phyloP scores from a whole-genome alignment of 331 rosid species.

The Quercus lobata region DNA sequence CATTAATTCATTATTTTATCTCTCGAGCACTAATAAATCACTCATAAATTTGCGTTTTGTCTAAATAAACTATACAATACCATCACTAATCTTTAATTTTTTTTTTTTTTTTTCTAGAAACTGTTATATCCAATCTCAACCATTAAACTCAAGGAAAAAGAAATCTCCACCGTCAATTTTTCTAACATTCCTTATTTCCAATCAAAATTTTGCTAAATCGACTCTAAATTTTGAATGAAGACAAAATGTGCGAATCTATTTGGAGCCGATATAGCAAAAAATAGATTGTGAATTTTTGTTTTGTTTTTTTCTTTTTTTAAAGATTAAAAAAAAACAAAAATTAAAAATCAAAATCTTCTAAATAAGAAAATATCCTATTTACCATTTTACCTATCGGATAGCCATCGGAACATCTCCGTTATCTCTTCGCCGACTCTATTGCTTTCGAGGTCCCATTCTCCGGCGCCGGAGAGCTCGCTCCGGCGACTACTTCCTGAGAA shows the following conservation, averaged over 20 bases:
- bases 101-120: neutral
- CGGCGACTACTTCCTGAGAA: conserved; percentile 67
- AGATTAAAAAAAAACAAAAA: neutral
- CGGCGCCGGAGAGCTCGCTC: conserved; percentile 41
- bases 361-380: conserved; percentile 11
- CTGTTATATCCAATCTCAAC: neutral
- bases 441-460: conserved; percentile 65
- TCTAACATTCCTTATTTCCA: neutral
- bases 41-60: neutral
- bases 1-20: neutral
- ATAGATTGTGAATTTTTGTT: neutral
- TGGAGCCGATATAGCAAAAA: conserved; percentile 5
- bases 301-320: neutral
- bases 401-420: conserved; percentile 84
- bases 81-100: too few relatives aligned
- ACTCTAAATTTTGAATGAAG: neutral
- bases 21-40: neutral
- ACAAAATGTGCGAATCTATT: neutral
- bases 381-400: conserved; percentile 68
- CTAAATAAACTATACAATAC: too few relatives aligned
- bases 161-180: neutral
- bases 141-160: neutral
- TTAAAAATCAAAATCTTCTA: neutral
- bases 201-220: conserved; percentile 11
- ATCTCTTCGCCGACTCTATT: conserved; percentile 71